These are phyloP conservation scores for Trichomonascaceae sp. DNA, from an alignment of 1,139 yeast species.

Conservation along the genomic window DNA sequence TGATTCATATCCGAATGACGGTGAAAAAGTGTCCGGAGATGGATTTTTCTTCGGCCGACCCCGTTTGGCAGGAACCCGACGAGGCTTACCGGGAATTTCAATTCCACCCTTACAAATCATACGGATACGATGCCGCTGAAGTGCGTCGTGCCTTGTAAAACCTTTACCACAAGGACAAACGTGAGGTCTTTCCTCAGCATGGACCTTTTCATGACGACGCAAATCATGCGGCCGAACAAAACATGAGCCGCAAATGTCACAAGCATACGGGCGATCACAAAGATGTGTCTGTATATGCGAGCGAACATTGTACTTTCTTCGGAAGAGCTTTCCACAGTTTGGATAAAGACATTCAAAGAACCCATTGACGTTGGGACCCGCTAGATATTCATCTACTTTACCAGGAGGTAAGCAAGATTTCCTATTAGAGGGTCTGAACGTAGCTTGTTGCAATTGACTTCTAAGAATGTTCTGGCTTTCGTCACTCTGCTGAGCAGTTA, in stretches of 20 bases:
- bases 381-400: conserved; percentile 75
- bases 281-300: conserved; percentile 97
- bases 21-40: conserved; percentile 8
- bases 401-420: conserved; percentile 81
- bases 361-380: conserved; percentile 66
- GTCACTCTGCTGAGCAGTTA: conserved; percentile 31
- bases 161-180: conserved; percentile 88
- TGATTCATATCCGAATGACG: conserved; percentile 15
- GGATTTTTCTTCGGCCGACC: conserved; percentile 28
- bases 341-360: conserved; percentile 68
- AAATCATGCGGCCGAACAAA: conserved; percentile 91
- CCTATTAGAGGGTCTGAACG: conserved; percentile 26
- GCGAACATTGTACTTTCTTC: conserved; percentile 87
- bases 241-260: conserved; percentile 53
- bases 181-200: conserved; percentile 60
- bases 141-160: conserved; percentile 84
- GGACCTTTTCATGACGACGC: conserved; percentile 85
- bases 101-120: conserved; percentile 74
- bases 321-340: conserved; percentile 76
- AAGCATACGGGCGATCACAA: conserved; percentile 79
- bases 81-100: conserved; percentile 34
- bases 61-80: conserved; percentile 27
- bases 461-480: conserved; percentile 30
- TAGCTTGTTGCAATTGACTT: conserved; percentile 25
- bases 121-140: conserved; percentile 72